These are phyloP conservation scores for Carpinus fangiana DNA, from an alignment of 306 rosid genomes.

Conservation along the genomic window DNA sequence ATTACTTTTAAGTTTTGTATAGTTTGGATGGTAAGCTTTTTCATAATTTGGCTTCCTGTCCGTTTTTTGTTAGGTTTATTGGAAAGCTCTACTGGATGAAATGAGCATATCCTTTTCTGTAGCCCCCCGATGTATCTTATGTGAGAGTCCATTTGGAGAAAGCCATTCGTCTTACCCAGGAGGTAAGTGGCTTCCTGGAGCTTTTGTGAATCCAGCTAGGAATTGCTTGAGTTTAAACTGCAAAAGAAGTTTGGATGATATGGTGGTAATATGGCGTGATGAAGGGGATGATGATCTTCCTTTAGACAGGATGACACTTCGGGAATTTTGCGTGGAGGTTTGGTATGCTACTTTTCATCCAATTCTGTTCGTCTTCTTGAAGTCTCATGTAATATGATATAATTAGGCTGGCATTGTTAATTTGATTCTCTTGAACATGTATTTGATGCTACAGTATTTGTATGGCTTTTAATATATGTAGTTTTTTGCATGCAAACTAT, in stretches of 20 bases:
- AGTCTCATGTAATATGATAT: not conserved
- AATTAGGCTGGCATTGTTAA: not conserved
- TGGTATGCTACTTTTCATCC: slow-evolving; percentile 55
- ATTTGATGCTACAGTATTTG: not conserved
- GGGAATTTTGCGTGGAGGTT: slow-evolving; percentile 70
- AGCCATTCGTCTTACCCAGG: slow-evolving; percentile 47
- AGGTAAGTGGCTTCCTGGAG: slow-evolving; percentile 93
- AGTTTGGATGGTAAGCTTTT: slow-evolving; percentile 14
- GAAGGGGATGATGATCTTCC: slow-evolving; percentile 74
- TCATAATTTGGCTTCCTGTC: slow-evolving; percentile 7
- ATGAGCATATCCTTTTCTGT: slow-evolving; percentile 58
- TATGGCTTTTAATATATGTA: not conserved
- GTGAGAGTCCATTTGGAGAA: slow-evolving; percentile 40
- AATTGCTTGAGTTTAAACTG: slow-evolving; percentile 62
- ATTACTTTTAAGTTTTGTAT: slow-evolving; percentile 6
- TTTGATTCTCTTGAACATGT: not conserved
- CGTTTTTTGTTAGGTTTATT: slow-evolving; percentile 59
- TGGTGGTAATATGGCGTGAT: slow-evolving; percentile 71
- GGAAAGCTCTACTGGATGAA: slow-evolving; percentile 75
- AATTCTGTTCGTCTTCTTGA: slow-evolving; percentile 8
- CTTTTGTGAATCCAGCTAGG: slow-evolving; percentile 71
- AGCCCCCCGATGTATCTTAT: slow-evolving; percentile 72
- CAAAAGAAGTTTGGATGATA: slow-evolving; percentile 66
- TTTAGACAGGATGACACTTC: slow-evolving; percentile 57
- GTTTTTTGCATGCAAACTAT: not conserved